Evolutionary conservation across 495 filamentous ascomycete genomes (phyloP), one percentile per base, ranked within the genome.

Genomic region (Penicillium manginii): DNA sequence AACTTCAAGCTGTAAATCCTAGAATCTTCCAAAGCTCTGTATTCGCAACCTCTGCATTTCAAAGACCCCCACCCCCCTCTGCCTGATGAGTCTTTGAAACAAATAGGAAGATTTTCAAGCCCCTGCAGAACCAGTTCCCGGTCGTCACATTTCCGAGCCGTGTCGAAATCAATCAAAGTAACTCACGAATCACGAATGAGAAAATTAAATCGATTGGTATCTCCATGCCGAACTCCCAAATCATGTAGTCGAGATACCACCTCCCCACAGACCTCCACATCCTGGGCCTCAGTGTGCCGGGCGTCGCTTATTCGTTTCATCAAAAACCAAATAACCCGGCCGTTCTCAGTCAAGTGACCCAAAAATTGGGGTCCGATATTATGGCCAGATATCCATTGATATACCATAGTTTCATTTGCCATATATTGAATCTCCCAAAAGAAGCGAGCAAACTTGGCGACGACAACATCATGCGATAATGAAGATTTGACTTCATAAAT

Each of bases 121-220:
- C 55, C 60, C 47, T 63, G 31, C 3, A 18, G 22, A 55, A 58
- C 47, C 35, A 46, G 19, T 18, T 59, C 31, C 10, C 15, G 17
- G 45, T 59, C 47, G 2, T 52, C 52, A 42, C 29, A 59, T 59
- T 49, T 55, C 55, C 48, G 51, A 35, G 58, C 35, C 14, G 52
- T 60, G 21, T 60, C 52, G 58, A 78, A 78, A 62, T 78, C 75
- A 14, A 81, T 65, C 55, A 79, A 63, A 29, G 64, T 54, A 19
- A 57, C 67, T 19, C 66, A 66, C 29, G 39, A 64, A 22, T 60
- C 61, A 23, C 52, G 53, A 17, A 78, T 52, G 9, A 83, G 68
- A 57, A 81, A 81, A 53, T 80, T 81, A 50, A 73, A 64, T 52
- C 69, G 73, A 65, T 82, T 80, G 31, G 66, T 68, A 60, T 80